Evolutionary conservation across 2,329 filamentous ascomycete genomes (phyloP).

Genomic region (Fusarium armeniacum): DNA sequence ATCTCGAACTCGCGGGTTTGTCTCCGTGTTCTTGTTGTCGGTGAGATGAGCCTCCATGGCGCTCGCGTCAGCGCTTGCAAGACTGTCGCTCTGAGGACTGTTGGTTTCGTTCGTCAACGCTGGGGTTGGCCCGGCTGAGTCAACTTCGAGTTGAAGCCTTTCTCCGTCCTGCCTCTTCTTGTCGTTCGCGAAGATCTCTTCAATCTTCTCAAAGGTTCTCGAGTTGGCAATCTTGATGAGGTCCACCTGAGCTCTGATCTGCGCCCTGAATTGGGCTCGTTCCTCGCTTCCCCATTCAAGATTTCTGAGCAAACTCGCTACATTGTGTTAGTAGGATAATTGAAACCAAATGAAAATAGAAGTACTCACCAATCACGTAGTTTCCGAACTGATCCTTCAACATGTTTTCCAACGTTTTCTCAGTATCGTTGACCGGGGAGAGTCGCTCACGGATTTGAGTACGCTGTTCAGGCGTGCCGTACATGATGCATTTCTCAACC

Average conservation of each 20-base stretch:
- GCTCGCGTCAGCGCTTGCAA: slow-evolving; percentile 74
- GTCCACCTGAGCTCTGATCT: neutral
- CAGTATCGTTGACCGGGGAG: slow-evolving; percentile 73
- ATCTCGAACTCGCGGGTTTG: slow-evolving; percentile 49
- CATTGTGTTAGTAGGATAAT: slow-evolving; percentile 29
- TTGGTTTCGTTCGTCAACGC: slow-evolving; percentile 77
- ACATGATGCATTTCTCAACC: slow-evolving; percentile 90
- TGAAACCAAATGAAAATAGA: neutral
- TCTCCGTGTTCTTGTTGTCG: slow-evolving; percentile 46
- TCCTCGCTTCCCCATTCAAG: slow-evolving; percentile 2
- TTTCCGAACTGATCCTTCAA: slow-evolving; percentile 95
- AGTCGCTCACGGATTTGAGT: slow-evolving; percentile 76
- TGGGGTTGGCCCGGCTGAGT: slow-evolving; percentile 73
- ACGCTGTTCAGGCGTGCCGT: slow-evolving; percentile 77
- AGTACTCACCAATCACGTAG: slow-evolving; percentile 91
- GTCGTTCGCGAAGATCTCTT: neutral
- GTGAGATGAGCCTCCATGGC: slow-evolving; percentile 59
- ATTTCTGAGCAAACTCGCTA: slow-evolving; percentile 83
- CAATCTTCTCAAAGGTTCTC: slow-evolving; percentile 59
- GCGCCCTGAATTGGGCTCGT: neutral
- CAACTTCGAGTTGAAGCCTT: slow-evolving; percentile 60
- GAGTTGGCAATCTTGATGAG: neutral
- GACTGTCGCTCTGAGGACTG: slow-evolving; percentile 75
- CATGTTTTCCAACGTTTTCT: slow-evolving; percentile 78
- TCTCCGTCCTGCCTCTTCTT: neutral